Percentiles rank a stretch among this genome's conserved stretches.
phyloP scores from a whole-genome alignment of 2,329 filamentous ascomycete genomes.

The Exserohilum rostratum region DNA sequence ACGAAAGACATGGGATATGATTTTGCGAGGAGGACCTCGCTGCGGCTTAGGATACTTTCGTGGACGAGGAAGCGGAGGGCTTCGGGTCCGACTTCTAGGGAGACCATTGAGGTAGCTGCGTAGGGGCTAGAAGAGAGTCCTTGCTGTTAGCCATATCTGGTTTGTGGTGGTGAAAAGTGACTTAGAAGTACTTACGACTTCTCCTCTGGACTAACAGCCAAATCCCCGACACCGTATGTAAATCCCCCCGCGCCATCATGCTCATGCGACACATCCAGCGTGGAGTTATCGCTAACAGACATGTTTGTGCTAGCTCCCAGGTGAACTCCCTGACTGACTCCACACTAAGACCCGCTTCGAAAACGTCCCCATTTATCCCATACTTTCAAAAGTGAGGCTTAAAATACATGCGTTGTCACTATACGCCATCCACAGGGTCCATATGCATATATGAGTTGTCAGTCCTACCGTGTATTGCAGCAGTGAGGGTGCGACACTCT shows the following conservation, averaged over 20 bases:
- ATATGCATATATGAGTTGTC: constrained; percentile 12
- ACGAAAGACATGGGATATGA: constrained; percentile 13
- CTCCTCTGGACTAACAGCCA: constrained; percentile 2
- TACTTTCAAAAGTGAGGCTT: neutral
- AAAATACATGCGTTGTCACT: neutral
- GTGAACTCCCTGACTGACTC: neutral
- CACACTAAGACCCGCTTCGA: neutral
- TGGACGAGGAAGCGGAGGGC: constrained; percentile 33
- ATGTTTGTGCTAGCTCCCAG: neutral
- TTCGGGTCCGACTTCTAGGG: constrained; percentile 27
- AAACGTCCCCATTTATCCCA: neutral
- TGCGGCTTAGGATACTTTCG: constrained; percentile 29
- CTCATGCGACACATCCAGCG: neutral
- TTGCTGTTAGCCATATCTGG: too few species aligned
- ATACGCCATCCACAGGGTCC: neutral
- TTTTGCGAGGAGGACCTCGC: constrained; percentile 26
- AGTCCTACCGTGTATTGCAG: neutral
- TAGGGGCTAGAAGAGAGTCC: constrained; percentile 26
- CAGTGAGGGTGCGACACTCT: neutral
- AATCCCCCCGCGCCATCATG: neutral
- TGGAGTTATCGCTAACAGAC: constrained; percentile 4
- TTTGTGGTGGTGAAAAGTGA: accelerated
- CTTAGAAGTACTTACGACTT: neutral
- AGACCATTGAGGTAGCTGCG: constrained; percentile 22
- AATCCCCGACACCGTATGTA: neutral